Base-by-base conservation (phyloP, 331 rosid species). In the Malus hybrid region DNA sequence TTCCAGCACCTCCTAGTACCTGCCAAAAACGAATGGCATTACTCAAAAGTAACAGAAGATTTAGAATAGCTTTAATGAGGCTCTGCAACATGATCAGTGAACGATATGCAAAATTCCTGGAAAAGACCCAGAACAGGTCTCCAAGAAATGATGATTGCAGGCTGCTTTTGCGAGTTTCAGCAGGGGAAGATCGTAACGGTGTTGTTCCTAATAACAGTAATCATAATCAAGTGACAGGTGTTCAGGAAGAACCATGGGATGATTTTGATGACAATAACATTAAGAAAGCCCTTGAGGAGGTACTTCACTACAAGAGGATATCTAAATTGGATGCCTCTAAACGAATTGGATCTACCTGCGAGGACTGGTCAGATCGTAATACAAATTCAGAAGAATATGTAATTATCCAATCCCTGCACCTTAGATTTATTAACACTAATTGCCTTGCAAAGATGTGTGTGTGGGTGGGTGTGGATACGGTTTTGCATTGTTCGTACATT, bases 81-180 rank as follows among this genome's bases (percentile, higher is more conserved):
- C 99, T 92, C 36, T 95, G 97, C 86, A 92, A 85, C 86, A 76
- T 87, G 76, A 92, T 95, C 66, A 81, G 91, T 80, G 87, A 76
- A 75, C 89, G 88, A 65, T 92, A 90, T 80, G 89, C 84, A 44
- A 80, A 80, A 67, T 82, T 86, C 74, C 87, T 92, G 77, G 90
- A 86, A 75, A 84, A 81, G 77, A 80, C 78, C 59, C 87, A 82
- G 71, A 80, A 80, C 75, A 70, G 63, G 73, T 82, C 83, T 62
- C 75, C 62, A 22, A 72, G 81, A 44, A 86, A 87, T 83, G 85
- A 80, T 78, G 83, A 78, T 73, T 66, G 85, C 83, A 81, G 84
- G 73, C 71, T 79, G 57, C 77, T 79, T 73, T 81, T 71, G 71
- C 82, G 77, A 72, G 71, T 82, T 83, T 87, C 80, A 60, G 65